Evolutionary conservation across 2,329 filamentous ascomycete genomes (phyloP), one percentile per base, ranked within the genome.

Genomic region (Proliferodiscus dingleyae): DNA sequence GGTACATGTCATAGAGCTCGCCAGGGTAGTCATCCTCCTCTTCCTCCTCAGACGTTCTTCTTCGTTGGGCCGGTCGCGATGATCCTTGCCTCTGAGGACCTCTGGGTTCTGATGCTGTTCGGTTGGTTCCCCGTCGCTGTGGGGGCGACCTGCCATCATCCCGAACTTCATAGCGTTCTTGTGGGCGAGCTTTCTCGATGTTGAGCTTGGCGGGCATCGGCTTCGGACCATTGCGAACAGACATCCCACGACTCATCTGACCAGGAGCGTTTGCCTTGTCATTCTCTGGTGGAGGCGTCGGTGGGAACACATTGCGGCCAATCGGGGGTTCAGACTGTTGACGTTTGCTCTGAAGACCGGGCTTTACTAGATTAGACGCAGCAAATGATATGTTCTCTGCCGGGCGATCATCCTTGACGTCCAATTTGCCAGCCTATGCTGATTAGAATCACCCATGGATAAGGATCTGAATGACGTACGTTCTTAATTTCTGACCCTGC

Each of bases 221-320:
- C 53, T 77, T 83, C 38, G 72, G 70, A 2, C 78, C 79, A 56
- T 72, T 81, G 47, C 79, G 77, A 39, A 83, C 76, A n/a, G 80
- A 83, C 22, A 73, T 72, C 41, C 70, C 78, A 18, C 80, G 73
- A 53, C 68, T 75, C 58, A 77, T 70, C 18, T 52, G 49, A 33
- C 55, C 45, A 24, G 56, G 51, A 43, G 21, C 46, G 13, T 46
- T 51, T 19, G 68, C 66, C 59, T 83, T 85, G 56, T 96, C 89
- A 51, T 80, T 79, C 71, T 98, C 93, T 5, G 93, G 93, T 5
- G 93, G 93, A 32, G 93, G 93, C n/a, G 93, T 97, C n/a, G 93
- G 93, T 15, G 93, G 93, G 71, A 97, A 96, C 52, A 91, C 79
- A 59, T 87, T 87, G 58, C 89, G 82, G 62, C 79, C 80, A 53